A percentile compares a stretch with the other conserved stretches of the same genome.
Evolutionary conservation across 495 filamentous ascomycete species (phyloP).

Genomic region (Penicillium cataractarum): DNA sequence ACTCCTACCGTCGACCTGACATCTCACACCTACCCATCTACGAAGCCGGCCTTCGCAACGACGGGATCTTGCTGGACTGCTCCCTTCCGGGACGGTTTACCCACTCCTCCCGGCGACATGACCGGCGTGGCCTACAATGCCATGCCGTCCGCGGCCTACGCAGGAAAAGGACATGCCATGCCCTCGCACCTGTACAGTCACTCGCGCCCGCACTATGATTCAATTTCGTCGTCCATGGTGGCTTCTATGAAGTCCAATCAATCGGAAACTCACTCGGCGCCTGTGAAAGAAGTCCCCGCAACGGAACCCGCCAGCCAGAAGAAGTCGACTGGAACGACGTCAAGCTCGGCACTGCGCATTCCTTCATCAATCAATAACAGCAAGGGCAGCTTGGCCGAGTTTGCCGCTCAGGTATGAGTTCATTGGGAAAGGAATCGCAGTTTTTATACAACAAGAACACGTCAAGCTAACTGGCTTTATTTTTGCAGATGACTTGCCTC

Average conservation of each 20-base stretch:
- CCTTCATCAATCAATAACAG: constrained; percentile 73
- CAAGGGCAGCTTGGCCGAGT: constrained; percentile 75
- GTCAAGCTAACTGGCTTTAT: constrained; percentile 10
- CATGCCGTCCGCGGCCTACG: constrained; percentile 39
- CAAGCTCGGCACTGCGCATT: constrained; percentile 66
- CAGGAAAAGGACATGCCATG: constrained; percentile 35
- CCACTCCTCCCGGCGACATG: constrained; percentile 57
- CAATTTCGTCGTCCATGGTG: constrained; percentile 30
- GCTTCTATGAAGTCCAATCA: constrained; percentile 29
- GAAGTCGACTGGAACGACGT: constrained; percentile 47
- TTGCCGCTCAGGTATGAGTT: constrained; percentile 72
- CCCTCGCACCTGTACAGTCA: constrained; percentile 35
- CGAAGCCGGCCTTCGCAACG: constrained; percentile 25
- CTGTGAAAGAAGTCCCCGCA: constrained; percentile 29
- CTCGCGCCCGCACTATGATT: constrained; percentile 33
- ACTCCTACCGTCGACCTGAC: constrained; percentile 34
- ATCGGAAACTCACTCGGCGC: constrained; percentile 17
- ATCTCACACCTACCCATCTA: constrained; percentile 14
- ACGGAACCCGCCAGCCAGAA: constrained; percentile 31
- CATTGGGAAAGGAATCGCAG: not conserved
- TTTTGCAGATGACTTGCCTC: constrained; percentile 80
- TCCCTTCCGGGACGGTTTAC: constrained; percentile 52
- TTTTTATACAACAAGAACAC: not conserved
- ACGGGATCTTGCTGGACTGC: constrained; percentile 38
- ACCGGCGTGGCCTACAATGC: constrained; percentile 49